A percentile compares a stretch with the other conserved stretches of the same genome.
Evolutionary conservation across 768 basidiomycete species (phyloP).

Genomic region (Phylloporus rhodoxanthus): DNA sequence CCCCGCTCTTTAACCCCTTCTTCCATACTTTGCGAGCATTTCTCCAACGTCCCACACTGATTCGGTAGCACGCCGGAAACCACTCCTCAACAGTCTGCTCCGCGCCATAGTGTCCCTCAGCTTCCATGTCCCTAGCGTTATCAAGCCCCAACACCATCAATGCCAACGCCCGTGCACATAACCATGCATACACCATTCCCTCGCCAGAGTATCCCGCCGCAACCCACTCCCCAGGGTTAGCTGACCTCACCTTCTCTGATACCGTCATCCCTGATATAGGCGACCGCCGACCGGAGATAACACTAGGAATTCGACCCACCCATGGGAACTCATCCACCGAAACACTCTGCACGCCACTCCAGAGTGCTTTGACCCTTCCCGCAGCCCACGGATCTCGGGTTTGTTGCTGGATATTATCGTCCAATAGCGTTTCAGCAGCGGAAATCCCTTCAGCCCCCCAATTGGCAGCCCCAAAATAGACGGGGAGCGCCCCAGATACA

Average conservation of each 20-base stretch:
- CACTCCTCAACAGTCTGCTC: conserved; percentile 22
- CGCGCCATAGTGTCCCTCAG: conserved; percentile 18
- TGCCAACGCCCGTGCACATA: conserved; percentile 54
- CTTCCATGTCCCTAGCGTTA: conserved; percentile 1
- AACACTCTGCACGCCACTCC: conserved; percentile 60
- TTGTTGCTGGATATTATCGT: conserved; percentile 1
- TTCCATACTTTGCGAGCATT: conserved; percentile 4
- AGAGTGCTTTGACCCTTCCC: conserved; percentile 48
- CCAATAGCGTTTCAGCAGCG: conserved; percentile 8
- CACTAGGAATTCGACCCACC: conserved; percentile 58
- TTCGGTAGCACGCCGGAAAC: conserved; percentile 19
- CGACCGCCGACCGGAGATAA: conserved; percentile 39
- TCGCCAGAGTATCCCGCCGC: conserved; percentile 67
- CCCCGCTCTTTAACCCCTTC: conserved; percentile 1
- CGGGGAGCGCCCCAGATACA: conserved; percentile 44
- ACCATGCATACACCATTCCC: conserved; percentile 69
- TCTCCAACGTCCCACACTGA: conserved; percentile 12
- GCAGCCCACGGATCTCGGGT: conserved; percentile 29
- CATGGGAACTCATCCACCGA: conserved; percentile 62
- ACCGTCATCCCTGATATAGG: conserved; percentile 5
- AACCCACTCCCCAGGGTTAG: conserved; percentile 60
- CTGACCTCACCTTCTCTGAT: conserved; percentile 11
- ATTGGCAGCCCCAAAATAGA: conserved; percentile 45
- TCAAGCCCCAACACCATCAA: conserved; percentile 50
- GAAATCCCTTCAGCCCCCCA: conserved; percentile 39